Base-by-base conservation (phyloP, 2,329 filamentous ascomycete genomes). In the Xylariaceae sp. region DNA sequence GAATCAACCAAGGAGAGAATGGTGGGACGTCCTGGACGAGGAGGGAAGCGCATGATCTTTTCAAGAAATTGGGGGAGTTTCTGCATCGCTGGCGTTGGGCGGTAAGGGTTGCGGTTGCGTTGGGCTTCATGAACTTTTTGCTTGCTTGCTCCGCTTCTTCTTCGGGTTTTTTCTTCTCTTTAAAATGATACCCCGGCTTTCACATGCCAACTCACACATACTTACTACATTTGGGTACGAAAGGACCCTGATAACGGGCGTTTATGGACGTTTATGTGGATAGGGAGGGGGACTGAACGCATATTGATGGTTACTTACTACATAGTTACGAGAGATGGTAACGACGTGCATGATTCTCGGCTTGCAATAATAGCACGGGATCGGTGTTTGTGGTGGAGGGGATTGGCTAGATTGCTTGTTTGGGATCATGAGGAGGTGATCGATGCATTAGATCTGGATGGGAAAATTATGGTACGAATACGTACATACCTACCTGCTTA, bases 1-100 rank as follows among this genome's bases (percentile, higher is more conserved):
- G 52, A 59, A 42, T 47, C 57, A 59, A 57, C 4, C 47, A 52
- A 66, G 64, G 35, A 61, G 71, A 51, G 70, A 75, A 55, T 77
- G 76, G 76, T 77, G 76, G 76, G 76, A 78, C 66, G 60, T 58
- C 2, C 62, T 72, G 44, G 70, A 73, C 18, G 63, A 62, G 30
- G 35, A 10, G 42, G 23, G 23, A 30, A 42, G 17, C 13, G 45
- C 42, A 39, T 59, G 48, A 61, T 30, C 9, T 13, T 35, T 9
- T 5, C 4, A 53, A 8, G 10, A 17, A 39, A 37, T n/a, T 50
- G 18, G 15, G 47, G 23, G 30, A 23, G n/a, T 51, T 50, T 13
- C 39, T 2, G 53, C 44, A 37, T 49, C 13, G 9, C 11, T 50
- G 50, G 17, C 13, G 37, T 42, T 9, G 7, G 37, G 42, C 11